Evolutionary conservation across 352 stramenopile species (phyloP).

Genomic region (Plasmopara viticola): DNA sequence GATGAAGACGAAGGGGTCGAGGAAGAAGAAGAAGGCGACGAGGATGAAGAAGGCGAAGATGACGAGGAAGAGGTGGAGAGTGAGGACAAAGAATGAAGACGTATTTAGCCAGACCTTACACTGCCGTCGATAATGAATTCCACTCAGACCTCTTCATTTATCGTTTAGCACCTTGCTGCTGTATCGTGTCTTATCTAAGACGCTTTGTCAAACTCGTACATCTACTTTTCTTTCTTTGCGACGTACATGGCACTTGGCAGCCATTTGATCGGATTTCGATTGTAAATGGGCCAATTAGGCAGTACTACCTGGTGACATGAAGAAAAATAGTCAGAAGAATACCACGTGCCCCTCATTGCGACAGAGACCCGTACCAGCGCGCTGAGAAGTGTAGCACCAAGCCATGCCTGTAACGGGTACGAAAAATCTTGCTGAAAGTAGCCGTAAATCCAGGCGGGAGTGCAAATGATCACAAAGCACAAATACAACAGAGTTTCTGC

Average conservation of each 20-base stretch:
- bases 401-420: slow-evolving; percentile 71
- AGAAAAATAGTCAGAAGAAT: slow-evolving; percentile 3
- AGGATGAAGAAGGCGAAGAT: slow-evolving; percentile 25
- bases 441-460: slow-evolving; percentile 78
- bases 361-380: slow-evolving; percentile 36
- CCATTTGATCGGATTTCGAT: slow-evolving; percentile 80
- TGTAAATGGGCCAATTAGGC: slow-evolving; percentile 82
- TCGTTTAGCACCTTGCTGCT: slow-evolving; percentile 1
- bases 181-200: slow-evolving; percentile 7
- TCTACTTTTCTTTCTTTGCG: slow-evolving; percentile 30
- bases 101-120: no score
- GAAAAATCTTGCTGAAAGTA: slow-evolving; percentile 79
- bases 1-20: background rate
- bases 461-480: slow-evolving; percentile 71
- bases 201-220: no score
- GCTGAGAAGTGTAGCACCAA: slow-evolving; percentile 43
- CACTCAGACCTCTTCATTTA: background rate
- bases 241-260: slow-evolving; percentile 69
- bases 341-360: slow-evolving; percentile 14
- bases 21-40: slow-evolving; percentile 3
- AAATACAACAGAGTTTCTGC: slow-evolving; percentile 56
- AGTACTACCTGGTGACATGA: slow-evolving; percentile 44
- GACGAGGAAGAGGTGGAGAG: slow-evolving; percentile 17
- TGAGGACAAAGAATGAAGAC: slow-evolving; percentile 28
- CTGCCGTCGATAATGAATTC: no score